Evolutionary conservation across 208 protist species (phyloP), one percentile per base, ranked within the genome.

Genomic region (Endotrypanum monterogeii): DNA sequence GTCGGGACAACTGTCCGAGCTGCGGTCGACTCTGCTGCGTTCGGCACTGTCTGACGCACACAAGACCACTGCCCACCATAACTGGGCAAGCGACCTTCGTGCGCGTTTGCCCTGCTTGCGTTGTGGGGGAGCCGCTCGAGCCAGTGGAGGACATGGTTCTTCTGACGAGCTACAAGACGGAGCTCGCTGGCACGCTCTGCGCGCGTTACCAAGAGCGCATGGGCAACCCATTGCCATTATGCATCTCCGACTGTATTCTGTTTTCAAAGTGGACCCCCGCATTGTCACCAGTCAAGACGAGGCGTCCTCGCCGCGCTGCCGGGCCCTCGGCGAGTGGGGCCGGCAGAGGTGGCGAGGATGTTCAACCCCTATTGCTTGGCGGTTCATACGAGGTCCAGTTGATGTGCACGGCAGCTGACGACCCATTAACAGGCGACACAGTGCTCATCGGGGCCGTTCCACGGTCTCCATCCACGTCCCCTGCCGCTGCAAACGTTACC

Each of bases 141-240:
- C 67, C 85, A 23, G 72, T 90, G 28, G 86, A 92, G 69, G 92
- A 96, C 71, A 41, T 94, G 18, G 83, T 96, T 50, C 63, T 96
- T 41, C 63, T 85, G 23, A 93, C 80, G 1, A 69, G 71, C 1
- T 79, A 84, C 82, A 90, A 87, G 67, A 94, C 89, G 11, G 92
- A 96, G 66, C 78, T 96, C 9, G 82, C 71, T 14, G 89, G 84
- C 14, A 56, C 88, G 23, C 71, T 94, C 41, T 83, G 85, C 51
- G 73, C 76, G 48, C 66, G 73, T 55, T 93, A 94, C 79, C 79
- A 84, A 30, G 72, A 89, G 68, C 71, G 80, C 60, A 96, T 93
- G 86, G 82, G 82, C 74, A 88, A 85, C 63, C 78, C 83, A 11
- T 39, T 94, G 28, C 83, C 89, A 0, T 30, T 94, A n/a, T 68